These are phyloP conservation scores for Cercospora sp. DNA, from an alignment of 2,329 filamentous ascomycete species.

Conservation along the genomic window DNA sequence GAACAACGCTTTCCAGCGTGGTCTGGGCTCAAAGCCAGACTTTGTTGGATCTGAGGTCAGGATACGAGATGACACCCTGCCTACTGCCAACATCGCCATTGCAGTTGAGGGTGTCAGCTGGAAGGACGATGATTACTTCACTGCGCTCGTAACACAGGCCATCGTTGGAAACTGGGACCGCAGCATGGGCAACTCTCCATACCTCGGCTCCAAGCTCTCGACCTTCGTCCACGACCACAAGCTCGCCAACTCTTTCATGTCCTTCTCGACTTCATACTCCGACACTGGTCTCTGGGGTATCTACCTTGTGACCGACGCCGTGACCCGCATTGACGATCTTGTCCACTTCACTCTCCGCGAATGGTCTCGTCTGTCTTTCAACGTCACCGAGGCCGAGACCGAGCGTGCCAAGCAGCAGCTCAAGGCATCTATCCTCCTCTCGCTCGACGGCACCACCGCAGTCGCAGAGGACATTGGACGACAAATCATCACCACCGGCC, in stretches of 20 bases:
- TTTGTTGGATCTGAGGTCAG: conserved; percentile 96
- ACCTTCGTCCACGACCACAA: conserved; percentile 90
- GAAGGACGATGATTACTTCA: conserved; percentile 99
- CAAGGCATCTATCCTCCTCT: conserved; percentile 96
- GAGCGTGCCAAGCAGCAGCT: conserved; percentile 99
- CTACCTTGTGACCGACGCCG: conserved; percentile 92
- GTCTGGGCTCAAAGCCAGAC: conserved; percentile 82
- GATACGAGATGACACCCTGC: conserved; percentile 93
- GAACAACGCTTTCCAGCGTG: conserved; percentile 69
- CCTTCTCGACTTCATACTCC: conserved; percentile 99
- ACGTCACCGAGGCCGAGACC: conserved; percentile 84
- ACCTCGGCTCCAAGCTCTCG: conserved; percentile 98
- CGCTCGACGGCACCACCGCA: conserved; percentile 94
- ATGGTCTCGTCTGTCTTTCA: conserved; percentile 92
- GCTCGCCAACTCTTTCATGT: conserved; percentile 99
- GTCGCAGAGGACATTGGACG: conserved; percentile 98
- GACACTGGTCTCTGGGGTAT: conserved; percentile 99
- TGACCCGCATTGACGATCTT: conserved; percentile 86
- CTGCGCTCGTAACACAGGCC: conserved; percentile 92
- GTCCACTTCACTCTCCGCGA: conserved; percentile 98
- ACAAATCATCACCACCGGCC: conserved; percentile 96
- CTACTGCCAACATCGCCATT: conserved; percentile 95
- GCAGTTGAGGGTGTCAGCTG: conserved; percentile 99
- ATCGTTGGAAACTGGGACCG: conserved; percentile 99
- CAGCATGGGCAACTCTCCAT: conserved; percentile 94